phyloP scores from a whole-genome alignment of 768 basidiomycete species.

The Dictyophora rubrovolvata region DNA sequence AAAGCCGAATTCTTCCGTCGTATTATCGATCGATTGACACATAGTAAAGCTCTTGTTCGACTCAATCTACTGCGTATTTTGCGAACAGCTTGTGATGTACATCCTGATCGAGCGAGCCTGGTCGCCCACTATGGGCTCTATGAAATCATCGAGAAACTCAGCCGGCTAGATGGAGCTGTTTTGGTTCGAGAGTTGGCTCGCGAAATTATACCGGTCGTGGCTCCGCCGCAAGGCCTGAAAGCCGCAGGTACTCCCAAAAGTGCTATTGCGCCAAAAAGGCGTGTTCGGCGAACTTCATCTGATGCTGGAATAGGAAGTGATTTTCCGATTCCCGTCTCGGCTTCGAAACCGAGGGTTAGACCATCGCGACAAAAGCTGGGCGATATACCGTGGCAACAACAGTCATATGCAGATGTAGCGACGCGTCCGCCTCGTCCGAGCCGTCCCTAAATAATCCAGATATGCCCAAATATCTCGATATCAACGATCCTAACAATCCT shows the following conservation, averaged over 20 bases:
- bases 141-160: slow-evolving; percentile 71
- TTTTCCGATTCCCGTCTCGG: slow-evolving; percentile 14
- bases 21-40: slow-evolving; percentile 68
- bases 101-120: slow-evolving; percentile 73
- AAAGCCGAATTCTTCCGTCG: slow-evolving; percentile 80
- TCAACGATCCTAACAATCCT: too few species aligned
- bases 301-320: slow-evolving; percentile 29
- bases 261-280: slow-evolving; percentile 49
- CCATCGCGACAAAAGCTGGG: slow-evolving; percentile 43
- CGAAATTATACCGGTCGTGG: slow-evolving; percentile 71
- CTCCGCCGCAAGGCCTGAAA: slow-evolving; percentile 34
- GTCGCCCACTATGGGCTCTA: slow-evolving; percentile 77
- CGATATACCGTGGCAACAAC: slow-evolving; percentile 56
- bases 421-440: background rate
- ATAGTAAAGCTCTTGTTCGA: slow-evolving; percentile 79
- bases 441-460: background rate
- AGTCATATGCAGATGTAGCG: background rate
- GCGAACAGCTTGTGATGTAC: slow-evolving; percentile 77
- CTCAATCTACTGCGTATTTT: slow-evolving; percentile 83
- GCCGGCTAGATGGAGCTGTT: slow-evolving; percentile 80
- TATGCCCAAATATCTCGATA: background rate
- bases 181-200: slow-evolving; percentile 82
- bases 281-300: slow-evolving; percentile 53
- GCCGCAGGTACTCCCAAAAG: slow-evolving; percentile 18
- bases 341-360: slow-evolving; percentile 26